phyloP scores from a whole-genome alignment of 768 basidiomycete genomes.

The Cantharellus cinnabarinus region DNA sequence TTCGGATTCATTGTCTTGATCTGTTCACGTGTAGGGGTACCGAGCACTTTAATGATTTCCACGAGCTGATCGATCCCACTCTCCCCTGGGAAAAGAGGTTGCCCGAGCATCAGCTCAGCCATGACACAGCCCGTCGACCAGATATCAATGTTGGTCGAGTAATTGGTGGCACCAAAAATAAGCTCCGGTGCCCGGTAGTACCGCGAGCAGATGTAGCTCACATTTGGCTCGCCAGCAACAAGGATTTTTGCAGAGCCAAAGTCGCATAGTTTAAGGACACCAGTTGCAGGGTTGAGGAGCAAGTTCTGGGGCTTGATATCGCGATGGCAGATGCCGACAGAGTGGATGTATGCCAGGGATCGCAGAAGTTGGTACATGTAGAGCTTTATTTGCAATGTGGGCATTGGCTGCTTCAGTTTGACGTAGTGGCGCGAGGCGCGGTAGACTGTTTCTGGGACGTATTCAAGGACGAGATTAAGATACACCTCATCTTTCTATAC shows the following conservation, averaged over 20 bases:
- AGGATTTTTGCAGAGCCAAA: slow-evolving; percentile 99
- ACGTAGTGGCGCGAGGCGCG: slow-evolving; percentile 97
- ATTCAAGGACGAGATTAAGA: slow-evolving; percentile 97
- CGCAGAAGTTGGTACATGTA: slow-evolving; percentile 99
- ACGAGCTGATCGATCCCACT: slow-evolving; percentile 97
- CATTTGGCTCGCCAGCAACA: slow-evolving; percentile 93
- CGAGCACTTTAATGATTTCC: slow-evolving; percentile 99
- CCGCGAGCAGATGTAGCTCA: slow-evolving; percentile 98
- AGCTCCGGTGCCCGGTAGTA: slow-evolving; percentile 99
- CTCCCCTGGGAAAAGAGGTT: slow-evolving; percentile 97
- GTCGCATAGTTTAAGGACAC: slow-evolving; percentile 93
- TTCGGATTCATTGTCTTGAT: slow-evolving; percentile 99
- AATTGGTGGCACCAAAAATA: slow-evolving; percentile 99
- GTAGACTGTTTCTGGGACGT: slow-evolving; percentile 98
- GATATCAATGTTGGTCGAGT: slow-evolving; percentile 98
- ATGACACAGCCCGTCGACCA: slow-evolving; percentile 99
- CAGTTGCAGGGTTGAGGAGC: slow-evolving; percentile 88
- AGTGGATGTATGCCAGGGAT: slow-evolving; percentile 97
- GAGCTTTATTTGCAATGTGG: slow-evolving; percentile 97
- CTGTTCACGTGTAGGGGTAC: slow-evolving; percentile 94
- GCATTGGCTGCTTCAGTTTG: slow-evolving; percentile 99
- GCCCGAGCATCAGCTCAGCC: slow-evolving; percentile 98
- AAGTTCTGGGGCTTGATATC: slow-evolving; percentile 99
- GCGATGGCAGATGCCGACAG: slow-evolving; percentile 97
- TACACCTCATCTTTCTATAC: slow-evolving; percentile 96